Evolutionary conservation across 148 eudicot species (phyloP), one percentile per base, ranked within the genome.

Genomic region (Euryodendron excelsum): DNA sequence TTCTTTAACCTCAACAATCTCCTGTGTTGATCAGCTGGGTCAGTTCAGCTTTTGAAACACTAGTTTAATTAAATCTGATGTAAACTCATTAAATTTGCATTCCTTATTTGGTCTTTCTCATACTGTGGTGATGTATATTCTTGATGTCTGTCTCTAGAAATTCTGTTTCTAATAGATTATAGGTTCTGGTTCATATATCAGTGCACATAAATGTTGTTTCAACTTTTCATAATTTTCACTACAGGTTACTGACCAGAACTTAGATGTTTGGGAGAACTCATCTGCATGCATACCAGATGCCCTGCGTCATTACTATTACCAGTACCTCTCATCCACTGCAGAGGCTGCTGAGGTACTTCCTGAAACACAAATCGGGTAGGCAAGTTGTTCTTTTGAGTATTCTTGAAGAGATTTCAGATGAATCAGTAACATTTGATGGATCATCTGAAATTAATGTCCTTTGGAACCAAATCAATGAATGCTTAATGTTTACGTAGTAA

Each of bases 211-310:
- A 47, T 36, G 36, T 31, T 69, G 27, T 66, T 56, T 62, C 30
- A 44, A 73, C 53, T 45, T 68, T 30, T 64, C 34, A 10, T 61
- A 39, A 31, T 50, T 41, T 79, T 60, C 75, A 78, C 80, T 68
- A 58, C 89, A 96, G 99, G 99, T 96, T 73, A 89, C 95, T 28
- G 97, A 93, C 80, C 99, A 93, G 84, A 88, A 96, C 80, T 87
- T 96, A 82, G 99, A 96, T 80, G 88, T 86, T 80, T 92, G 95
- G 93, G 90, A 89, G 58, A 93, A 88, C 75, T 92, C 99, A 58
- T 86, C 95, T 69, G 99, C 95, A 80, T 90, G 89, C 78, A 94
- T 93, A 67, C 84, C 95, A 23, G 99, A 96, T 90, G 97, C 99
- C 31, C 78, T 96, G 85, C 93, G 99, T 66, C 99, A 85, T 82